Percentiles rank a stretch among this genome's conserved stretches.
Conservation (phyloP, 441 rosid species). For the Arabidopsis hybrid region DNA sequence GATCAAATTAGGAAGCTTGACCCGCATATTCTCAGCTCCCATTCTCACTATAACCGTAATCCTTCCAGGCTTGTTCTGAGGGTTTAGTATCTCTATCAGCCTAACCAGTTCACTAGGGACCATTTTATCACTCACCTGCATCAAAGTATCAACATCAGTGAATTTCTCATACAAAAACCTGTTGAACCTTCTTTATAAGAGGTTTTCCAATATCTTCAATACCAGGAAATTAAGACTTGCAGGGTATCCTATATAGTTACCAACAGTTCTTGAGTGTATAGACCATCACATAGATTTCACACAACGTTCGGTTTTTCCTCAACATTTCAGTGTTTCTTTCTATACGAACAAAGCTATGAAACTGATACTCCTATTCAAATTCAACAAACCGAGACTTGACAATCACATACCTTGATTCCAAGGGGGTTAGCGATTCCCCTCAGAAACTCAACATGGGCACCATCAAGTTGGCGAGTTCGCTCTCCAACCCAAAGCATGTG, state of each 20-base stretch:
- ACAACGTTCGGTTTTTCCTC: not conserved
- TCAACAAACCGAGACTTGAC: not conserved
- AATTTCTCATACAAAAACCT: not conserved
- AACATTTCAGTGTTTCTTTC: not conserved
- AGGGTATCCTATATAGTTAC: not conserved
- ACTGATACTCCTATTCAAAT: not conserved
- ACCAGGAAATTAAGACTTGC: too few species aligned
- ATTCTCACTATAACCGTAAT: constrained; percentile 85
- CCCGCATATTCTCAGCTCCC: constrained; percentile 99
- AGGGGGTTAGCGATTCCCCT: constrained; percentile 92
- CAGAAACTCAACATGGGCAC: constrained; percentile 95
- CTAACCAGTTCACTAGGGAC: constrained; percentile 84
- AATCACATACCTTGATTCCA: constrained; percentile 79
- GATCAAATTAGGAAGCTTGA: constrained; percentile 91
- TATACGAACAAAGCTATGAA: not conserved
- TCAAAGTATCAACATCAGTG: constrained; percentile 24
- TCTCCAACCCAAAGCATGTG: constrained; percentile 97
- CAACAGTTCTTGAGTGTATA: not conserved
- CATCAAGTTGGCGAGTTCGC: constrained; percentile 93
- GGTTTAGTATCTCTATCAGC: constrained; percentile 90
- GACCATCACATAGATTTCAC: not conserved
- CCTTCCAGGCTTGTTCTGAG: constrained; percentile 91
- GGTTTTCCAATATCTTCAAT: not conserved
- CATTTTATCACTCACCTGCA: constrained; percentile 97
- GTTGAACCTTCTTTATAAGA: not conserved